These are phyloP conservation scores for Puccinia coronata DNA, from an alignment of 1,284 basidiomycete genomes.

Conservation along the genomic window DNA sequence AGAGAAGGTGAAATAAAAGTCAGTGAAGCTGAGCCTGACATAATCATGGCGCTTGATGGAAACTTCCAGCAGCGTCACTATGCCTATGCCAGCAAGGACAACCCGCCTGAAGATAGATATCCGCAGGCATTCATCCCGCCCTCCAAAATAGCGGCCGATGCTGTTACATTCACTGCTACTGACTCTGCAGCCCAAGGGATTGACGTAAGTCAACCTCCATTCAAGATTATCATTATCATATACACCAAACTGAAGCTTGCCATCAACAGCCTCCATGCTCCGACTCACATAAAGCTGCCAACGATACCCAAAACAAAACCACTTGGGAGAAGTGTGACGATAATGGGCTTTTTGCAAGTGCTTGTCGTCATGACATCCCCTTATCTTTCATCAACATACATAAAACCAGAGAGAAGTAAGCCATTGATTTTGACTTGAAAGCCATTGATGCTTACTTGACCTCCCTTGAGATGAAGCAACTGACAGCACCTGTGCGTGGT, in stretches of 20 bases:
- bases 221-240: not conserved
- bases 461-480: not conserved
- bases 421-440: no score
- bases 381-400: not conserved
- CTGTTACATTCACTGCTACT: not conserved
- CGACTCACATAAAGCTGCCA: conserved; percentile 5
- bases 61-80: not conserved
- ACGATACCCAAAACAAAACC: not conserved
- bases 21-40: not conserved
- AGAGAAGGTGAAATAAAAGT: not conserved
- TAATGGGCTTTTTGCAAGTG: conserved; percentile 18
- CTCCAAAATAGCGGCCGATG: not conserved
- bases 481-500: not conserved
- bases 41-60: not conserved
- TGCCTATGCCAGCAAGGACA: not conserved
- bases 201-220: not conserved
- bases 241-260: no score
- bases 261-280: not conserved
- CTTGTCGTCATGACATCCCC: conserved; percentile 20
- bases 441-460: no score
- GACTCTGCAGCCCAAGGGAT: not conserved
- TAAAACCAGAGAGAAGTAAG: conserved; percentile 14
- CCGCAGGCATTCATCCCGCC: not conserved
- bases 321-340: conserved; percentile 28
- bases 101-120: not conserved